Conservation (phyloP, 78 protist genomes). For the Planoprotostelium fungivorum region DNA sequence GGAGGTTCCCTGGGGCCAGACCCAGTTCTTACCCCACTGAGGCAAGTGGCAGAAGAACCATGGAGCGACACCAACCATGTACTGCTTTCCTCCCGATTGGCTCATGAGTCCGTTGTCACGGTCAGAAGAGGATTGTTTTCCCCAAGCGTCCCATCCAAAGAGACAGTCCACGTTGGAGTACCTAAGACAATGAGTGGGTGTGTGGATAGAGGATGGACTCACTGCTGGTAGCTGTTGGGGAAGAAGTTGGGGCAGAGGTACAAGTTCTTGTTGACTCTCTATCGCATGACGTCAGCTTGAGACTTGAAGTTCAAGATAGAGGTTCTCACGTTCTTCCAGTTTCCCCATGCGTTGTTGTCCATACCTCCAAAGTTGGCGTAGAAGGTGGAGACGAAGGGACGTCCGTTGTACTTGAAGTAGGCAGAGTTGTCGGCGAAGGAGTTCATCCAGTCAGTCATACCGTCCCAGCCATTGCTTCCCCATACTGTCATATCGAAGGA, state of each 20-base stretch:
- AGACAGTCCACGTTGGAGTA: neutral
- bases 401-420: neutral
- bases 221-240: neutral
- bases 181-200: no score
- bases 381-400: neutral
- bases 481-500: neutral
- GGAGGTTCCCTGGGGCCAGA: neutral
- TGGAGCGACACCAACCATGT: neutral
- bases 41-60: neutral
- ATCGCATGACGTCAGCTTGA: no score
- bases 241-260: neutral
- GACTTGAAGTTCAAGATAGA: no score
- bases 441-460: neutral
- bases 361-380: neutral
- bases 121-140: neutral
- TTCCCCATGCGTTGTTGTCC: neutral
- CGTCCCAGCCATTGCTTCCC: neutral
- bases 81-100: neutral
- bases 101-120: neutral
- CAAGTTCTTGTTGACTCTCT: neutral
- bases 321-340: neutral
- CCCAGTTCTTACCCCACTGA: neutral
- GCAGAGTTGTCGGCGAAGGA: neutral
- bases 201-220: no score
- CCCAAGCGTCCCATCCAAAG: neutral